Conservation (phyloP, 139 green algal genomes). For the Chlamydomonas sp. region DNA sequence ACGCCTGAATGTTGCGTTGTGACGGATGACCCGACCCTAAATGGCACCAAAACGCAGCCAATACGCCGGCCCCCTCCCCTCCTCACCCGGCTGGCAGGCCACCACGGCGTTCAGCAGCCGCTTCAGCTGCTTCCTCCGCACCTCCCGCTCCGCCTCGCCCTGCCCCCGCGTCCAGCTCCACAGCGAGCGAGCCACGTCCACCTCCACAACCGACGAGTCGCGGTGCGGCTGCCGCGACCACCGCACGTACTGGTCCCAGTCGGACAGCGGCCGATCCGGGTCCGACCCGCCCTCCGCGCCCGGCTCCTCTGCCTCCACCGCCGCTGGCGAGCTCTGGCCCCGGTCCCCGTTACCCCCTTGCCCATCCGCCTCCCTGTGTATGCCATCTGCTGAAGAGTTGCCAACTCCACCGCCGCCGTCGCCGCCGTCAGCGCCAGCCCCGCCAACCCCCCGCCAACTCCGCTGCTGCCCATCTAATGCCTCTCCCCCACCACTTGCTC, state of each 20-base stretch:
- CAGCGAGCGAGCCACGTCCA: constrained; percentile 83
- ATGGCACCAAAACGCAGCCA: not conserved
- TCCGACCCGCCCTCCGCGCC: not conserved
- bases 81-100: constrained; percentile 31
- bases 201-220: constrained; percentile 67
- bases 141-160: constrained; percentile 56
- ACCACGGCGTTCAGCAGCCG: constrained; percentile 77
- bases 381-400: constrained; percentile 8
- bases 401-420: no score
- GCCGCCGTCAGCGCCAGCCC: no score
- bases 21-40: not conserved
- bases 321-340: not conserved
- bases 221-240: constrained; percentile 47
- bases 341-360: not conserved
- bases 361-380: not conserved
- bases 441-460: no score
- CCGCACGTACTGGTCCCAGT: not conserved
- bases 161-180: constrained; percentile 73
- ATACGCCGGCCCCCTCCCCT: not conserved
- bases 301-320: not conserved
- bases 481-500: no score
- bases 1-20: not conserved
- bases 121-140: constrained; percentile 61
- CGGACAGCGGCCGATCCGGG: not conserved
- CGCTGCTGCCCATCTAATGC: no score